Evolutionary conservation across 176 grass and related monocot genomes (phyloP), one percentile per base, ranked within the genome.

Genomic region (Zizania latifolia): DNA sequence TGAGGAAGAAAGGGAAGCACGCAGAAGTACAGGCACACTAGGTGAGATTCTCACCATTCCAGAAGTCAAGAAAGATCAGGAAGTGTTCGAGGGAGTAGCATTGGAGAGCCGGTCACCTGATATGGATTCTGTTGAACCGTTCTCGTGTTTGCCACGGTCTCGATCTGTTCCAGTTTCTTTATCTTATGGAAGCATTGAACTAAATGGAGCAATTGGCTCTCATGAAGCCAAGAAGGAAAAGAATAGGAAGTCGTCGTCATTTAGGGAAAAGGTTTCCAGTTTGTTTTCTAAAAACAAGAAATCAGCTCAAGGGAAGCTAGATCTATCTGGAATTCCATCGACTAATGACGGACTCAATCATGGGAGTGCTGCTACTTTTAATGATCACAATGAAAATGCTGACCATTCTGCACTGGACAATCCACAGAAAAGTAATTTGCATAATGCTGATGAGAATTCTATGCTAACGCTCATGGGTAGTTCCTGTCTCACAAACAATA

Each of bases 11-110:
- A 90, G 19, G n/a, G 71, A 80, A 72, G 79, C 68, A 71, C 41
- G 62, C 36, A 89, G 76, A 76, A 89, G 57, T 55, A 65, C 38
- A 9, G 93, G 89, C 71, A 99, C 91, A 30, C 88, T 99, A 34
- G 92, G 91, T 38, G 91, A 99, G 69, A 92, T 99, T 84, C 89
- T 99, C 45, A 86, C 95, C 22, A 92, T 94, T 70, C 85, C 85
- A 2, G 83, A 84, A 75, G 74, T 60, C 28, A 90, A 76, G 29
- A 89, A 82, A 81, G 82, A 84, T 2, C 69, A 68, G 72, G 85
- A 87, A 44, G 89, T 78, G 63, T 62, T 58, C 58, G 56, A 77
- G 17, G 58, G 38, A 3, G 62, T 62, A 40, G 71, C 56, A 71
- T 46, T 77, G n/a, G 76, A 50, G 51, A 82, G 39, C 37, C 56